phyloP scores from a whole-genome alignment of 2,329 filamentous ascomycete species.

The Aureobasidium sp. region DNA sequence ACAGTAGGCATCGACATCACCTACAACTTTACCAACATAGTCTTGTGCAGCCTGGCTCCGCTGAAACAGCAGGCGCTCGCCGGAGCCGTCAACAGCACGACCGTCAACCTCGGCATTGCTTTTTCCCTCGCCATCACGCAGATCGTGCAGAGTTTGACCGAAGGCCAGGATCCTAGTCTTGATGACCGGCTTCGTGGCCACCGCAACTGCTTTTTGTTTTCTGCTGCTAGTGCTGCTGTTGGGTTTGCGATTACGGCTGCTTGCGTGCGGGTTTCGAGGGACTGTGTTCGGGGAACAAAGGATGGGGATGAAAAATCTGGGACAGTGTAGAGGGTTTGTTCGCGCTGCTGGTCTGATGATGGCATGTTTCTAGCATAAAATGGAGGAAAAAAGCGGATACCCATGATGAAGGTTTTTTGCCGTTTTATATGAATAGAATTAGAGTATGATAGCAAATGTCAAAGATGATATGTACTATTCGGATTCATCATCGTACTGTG shows the following conservation, averaged over 20 bases:
- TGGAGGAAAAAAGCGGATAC: not conserved
- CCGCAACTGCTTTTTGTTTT: slow-evolving; percentile 17
- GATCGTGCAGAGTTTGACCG: slow-evolving; percentile 24
- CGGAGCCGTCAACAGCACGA: slow-evolving; percentile 30
- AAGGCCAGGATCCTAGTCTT: not conserved
- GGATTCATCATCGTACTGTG: not conserved
- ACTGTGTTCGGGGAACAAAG: not conserved
- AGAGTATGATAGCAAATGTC: not conserved
- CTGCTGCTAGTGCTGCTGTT: slow-evolving; percentile 16
- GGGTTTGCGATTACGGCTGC: slow-evolving; percentile 10
- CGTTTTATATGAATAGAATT: not conserved
- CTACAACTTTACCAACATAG: slow-evolving; percentile 30
- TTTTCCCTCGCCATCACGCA: slow-evolving; percentile 30
- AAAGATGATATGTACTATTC: not conserved
- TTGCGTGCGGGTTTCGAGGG: not conserved
- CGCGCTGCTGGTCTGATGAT: not conserved
- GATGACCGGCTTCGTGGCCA: not conserved
- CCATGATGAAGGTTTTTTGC: not conserved
- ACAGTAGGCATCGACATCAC: slow-evolving; percentile 32
- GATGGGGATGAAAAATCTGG: not conserved
- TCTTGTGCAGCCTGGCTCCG: slow-evolving; percentile 27
- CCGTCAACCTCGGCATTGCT: slow-evolving; percentile 32
- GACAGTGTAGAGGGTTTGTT: not conserved
- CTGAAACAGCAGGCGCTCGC: slow-evolving; percentile 29
- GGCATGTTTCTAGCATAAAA: not conserved